These are phyloP conservation scores for Aristolochia fimbriata DNA, from an alignment of 164 flowering plant genomes.

Conservation along the genomic window DNA sequence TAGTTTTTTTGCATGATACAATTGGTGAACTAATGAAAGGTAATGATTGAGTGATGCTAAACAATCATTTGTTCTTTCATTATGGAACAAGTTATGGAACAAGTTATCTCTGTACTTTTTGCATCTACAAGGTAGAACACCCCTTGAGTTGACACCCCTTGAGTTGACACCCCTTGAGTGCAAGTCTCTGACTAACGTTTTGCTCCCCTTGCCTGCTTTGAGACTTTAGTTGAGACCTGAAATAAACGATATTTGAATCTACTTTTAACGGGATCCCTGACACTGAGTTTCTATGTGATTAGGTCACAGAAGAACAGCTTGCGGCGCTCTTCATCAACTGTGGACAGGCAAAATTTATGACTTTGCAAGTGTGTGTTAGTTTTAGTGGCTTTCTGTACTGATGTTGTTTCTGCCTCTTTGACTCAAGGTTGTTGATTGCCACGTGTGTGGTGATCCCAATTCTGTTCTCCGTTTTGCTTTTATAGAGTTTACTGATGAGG, in stretches of 20 bases:
- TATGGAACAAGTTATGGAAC: no score
- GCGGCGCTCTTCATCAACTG: conserved; percentile 58
- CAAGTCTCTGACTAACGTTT: no score
- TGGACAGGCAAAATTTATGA: conserved; percentile 42
- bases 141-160: no score
- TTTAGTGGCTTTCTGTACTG: neutral
- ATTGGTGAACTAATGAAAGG: no score
- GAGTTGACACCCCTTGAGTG: no score
- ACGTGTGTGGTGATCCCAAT: conserved; percentile 71
- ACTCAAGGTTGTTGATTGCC: conserved; percentile 68
- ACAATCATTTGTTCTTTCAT: no score
- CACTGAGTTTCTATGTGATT: conserved; percentile 1
- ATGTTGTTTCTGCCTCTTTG: neutral
- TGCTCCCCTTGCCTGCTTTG: no score
- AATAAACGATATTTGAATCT: neutral
- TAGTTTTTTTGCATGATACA: no score
- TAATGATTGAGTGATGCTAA: no score
- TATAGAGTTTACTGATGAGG: conserved; percentile 72
- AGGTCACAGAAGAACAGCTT: conserved; percentile 65
- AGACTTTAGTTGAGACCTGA: no score
- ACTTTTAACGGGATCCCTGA: neutral
- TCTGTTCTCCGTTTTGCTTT: conserved; percentile 78
- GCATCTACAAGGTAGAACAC: no score
- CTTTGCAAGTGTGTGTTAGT: neutral
- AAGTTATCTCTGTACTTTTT: no score